These are phyloP conservation scores for Babesia gibsoni DNA, from an alignment of 169 alveolate species.

Conservation along the genomic window DNA sequence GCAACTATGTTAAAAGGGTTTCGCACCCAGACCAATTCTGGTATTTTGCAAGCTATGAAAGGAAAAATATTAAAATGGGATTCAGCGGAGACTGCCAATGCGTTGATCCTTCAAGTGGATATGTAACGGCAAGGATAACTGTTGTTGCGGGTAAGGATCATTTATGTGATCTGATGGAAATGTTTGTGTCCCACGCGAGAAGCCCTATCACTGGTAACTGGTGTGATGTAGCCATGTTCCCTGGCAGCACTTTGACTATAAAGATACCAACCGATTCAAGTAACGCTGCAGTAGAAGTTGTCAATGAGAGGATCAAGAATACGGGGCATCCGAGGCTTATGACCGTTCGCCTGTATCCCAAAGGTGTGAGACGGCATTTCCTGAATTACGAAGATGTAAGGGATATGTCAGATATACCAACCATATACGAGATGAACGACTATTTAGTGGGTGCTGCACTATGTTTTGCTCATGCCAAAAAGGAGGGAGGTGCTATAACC, in stretches of 20 bases:
- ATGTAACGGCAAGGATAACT: neutral
- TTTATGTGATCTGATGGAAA: neutral
- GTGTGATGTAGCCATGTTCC: neutral
- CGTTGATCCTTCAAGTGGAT: neutral
- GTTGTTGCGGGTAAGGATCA: neutral
- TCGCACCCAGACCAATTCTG: no score
- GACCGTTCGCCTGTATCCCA: neutral
- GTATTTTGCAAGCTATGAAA: no score
- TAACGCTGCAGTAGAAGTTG: neutral
- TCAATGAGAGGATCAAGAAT: neutral
- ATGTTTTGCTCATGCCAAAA: neutral
- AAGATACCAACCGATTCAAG: neutral
- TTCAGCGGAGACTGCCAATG: neutral
- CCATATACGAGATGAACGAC: neutral
- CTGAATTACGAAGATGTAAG: neutral
- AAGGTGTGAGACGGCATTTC: neutral
- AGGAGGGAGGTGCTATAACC: neutral
- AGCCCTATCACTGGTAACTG: neutral
- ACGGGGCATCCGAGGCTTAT: neutral
- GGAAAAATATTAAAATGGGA: no score
- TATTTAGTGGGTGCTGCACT: neutral
- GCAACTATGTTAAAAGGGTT: no score
- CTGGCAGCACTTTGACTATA: conserved; percentile 3
- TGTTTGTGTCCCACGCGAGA: neutral
- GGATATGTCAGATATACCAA: neutral